Percentiles rank a stretch among this genome's conserved stretches.
These are phyloP conservation scores for Melastoma malabathricum DNA, from an alignment of 345 rosid genomes.

Conservation along the genomic window DNA sequence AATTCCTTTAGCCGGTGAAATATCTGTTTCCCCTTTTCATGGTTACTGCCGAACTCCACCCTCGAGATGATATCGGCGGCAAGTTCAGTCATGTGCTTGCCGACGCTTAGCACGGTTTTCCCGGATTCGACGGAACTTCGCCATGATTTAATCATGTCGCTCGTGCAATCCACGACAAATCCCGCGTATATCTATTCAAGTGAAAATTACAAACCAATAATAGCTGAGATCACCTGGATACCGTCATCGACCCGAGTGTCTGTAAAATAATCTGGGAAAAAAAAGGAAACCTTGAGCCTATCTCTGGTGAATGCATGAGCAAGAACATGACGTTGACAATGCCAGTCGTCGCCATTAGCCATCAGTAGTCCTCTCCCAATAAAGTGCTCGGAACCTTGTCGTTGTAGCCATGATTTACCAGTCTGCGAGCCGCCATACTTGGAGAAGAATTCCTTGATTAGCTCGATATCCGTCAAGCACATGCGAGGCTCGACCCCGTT, in stretches of 20 bases:
- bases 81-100: conserved; percentile 56
- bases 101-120: conserved; percentile 50
- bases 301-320: conserved; percentile 54
- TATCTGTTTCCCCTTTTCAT: conserved; percentile 66
- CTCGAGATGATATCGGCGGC: conserved; percentile 79
- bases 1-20: conserved; percentile 40
- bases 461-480: conserved; percentile 56
- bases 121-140: conserved; percentile 33
- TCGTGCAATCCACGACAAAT: conserved; percentile 74
- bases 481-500: conserved; percentile 80
- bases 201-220: neutral
- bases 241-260: neutral
- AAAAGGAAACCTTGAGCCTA: conserved; percentile 38
- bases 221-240: neutral
- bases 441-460: conserved; percentile 56
- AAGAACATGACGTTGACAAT: conserved; percentile 39
- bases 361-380: conserved; percentile 59
- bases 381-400: conserved; percentile 73
- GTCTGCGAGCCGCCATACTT: conserved; percentile 53
- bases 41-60: conserved; percentile 62
- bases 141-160: conserved; percentile 33
- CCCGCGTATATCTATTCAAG: conserved; percentile 44
- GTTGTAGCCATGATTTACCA: conserved; percentile 90
- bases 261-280: neutral
- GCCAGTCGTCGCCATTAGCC: conserved; percentile 15